Percentiles rank a stretch among this genome's conserved stretches.
Conservation (phyloP, 805 yeast genomes). For the Candida andamanensis region DNA sequence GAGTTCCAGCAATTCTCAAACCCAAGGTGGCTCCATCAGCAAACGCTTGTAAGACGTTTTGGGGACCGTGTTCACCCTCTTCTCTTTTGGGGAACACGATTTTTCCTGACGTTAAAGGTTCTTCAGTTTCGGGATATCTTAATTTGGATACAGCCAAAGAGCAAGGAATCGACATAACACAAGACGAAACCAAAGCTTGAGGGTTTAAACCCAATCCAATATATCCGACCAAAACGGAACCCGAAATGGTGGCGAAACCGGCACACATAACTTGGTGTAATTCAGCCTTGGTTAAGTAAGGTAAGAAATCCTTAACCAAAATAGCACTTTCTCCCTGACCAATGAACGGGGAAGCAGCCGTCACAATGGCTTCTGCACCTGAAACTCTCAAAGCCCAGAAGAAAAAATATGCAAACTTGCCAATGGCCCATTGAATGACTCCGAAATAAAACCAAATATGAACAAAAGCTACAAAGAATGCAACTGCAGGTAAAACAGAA, state of each 20-base stretch:
- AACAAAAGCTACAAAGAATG: slow-evolving; percentile 59
- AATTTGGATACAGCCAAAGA: slow-evolving; percentile 56
- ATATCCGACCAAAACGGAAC: slow-evolving; percentile 58
- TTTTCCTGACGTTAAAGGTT: slow-evolving; percentile 45
- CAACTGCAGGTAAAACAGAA: slow-evolving; percentile 56
- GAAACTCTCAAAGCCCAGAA: slow-evolving; percentile 55
- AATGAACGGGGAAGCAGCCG: slow-evolving; percentile 63
- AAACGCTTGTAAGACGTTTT: slow-evolving; percentile 54
- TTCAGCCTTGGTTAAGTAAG: slow-evolving; percentile 56
- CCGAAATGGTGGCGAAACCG: slow-evolving; percentile 62
- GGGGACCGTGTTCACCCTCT: slow-evolving; percentile 30
- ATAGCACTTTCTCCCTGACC: slow-evolving; percentile 66
- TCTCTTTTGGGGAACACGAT: slow-evolving; percentile 43
- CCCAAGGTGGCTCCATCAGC: slow-evolving; percentile 57
- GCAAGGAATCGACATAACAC: slow-evolving; percentile 67
- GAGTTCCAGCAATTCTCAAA: slow-evolving; percentile 49
- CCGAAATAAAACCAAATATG: slow-evolving; percentile 59
- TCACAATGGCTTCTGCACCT: slow-evolving; percentile 63
- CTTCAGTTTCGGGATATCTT: slow-evolving; percentile 56
- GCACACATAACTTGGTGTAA: slow-evolving; percentile 58
- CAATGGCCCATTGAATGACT: slow-evolving; percentile 53
- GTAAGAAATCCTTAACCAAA: slow-evolving; percentile 54
- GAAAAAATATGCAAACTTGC: slow-evolving; percentile 53
- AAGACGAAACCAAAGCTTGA: slow-evolving; percentile 58
- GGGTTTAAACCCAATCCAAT: slow-evolving; percentile 59